Percentiles rank a stretch among this genome's conserved stretches.
These are phyloP conservation scores for Gossypium bickii DNA, from an alignment of 345 rosid species.

Conservation along the genomic window DNA sequence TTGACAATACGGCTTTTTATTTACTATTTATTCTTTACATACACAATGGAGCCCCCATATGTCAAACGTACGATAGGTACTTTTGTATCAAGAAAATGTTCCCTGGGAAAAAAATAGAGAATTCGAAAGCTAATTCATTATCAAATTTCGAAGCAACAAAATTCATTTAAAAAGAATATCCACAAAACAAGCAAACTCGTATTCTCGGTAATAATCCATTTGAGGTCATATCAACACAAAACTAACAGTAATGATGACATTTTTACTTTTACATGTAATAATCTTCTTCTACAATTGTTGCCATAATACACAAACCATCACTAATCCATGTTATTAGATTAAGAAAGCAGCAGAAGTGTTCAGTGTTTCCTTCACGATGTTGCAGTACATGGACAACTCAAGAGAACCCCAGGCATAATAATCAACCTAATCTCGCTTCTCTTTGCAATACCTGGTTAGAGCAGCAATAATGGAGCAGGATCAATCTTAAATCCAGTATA, in stretches of 20 bases:
- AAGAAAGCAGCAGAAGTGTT: not conserved
- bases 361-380: not conserved
- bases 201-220: not conserved
- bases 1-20: accelerated
- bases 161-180: not conserved
- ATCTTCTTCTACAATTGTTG: not conserved
- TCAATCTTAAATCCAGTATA: not conserved
- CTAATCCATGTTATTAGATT: constrained; percentile 1
- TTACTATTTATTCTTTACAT: too few species aligned
- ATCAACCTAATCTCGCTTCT: constrained; percentile 71
- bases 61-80: not conserved
- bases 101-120: accelerated
- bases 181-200: not conserved
- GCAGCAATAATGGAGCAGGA: not conserved
- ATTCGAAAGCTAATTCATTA: not conserved
- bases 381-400: not conserved
- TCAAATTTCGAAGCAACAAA: not conserved
- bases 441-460: constrained; percentile 61
- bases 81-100: too few species aligned
- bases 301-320: not conserved
- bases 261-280: not conserved
- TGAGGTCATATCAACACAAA: not conserved
- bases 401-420: not conserved
- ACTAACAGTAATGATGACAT: not conserved
- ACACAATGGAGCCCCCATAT: too few species aligned